These are phyloP conservation scores for Prosopis cineraria DNA, from an alignment of 306 rosid genomes.

Conservation along the genomic window DNA sequence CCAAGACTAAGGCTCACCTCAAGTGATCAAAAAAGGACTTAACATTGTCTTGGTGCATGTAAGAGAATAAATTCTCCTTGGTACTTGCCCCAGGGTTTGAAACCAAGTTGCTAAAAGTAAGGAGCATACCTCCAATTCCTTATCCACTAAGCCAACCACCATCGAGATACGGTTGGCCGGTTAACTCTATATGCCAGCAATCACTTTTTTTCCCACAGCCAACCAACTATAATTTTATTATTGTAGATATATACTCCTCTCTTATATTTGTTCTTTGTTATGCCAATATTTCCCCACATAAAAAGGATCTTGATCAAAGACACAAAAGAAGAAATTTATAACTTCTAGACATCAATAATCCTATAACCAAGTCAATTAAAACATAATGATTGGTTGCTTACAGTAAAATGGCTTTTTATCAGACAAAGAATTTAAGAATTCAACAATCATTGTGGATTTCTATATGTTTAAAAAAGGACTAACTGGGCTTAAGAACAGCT, in stretches of 20 bases:
- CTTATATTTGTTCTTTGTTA: conserved; percentile 1
- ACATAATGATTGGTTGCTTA: neutral
- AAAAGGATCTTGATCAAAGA: conserved; percentile 6
- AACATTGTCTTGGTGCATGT: no score
- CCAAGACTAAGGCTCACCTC: neutral
- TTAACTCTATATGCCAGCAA: conserved; percentile 14
- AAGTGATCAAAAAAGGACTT: neutral
- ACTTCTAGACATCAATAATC: neutral
- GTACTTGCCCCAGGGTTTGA: neutral
- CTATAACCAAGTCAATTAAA: neutral
- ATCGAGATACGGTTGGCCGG: neutral
- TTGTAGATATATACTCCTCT: neutral
- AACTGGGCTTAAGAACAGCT: conserved; percentile 3
- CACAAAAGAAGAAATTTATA: neutral
- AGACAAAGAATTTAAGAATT: conserved; percentile 3
- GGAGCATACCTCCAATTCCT: neutral
- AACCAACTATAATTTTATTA: conserved; percentile 1
- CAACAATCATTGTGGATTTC: conserved; percentile 28
- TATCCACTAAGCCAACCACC: neutral
- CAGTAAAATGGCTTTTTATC: neutral
- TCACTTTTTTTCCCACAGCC: neutral
- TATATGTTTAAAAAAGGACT: conserved; percentile 18
- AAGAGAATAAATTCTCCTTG: no score
- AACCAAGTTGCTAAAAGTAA: neutral
- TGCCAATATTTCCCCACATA: neutral